phyloP scores from a whole-genome alignment of 1,139 yeast genomes.

The Blastobotrys illinoisensis region DNA sequence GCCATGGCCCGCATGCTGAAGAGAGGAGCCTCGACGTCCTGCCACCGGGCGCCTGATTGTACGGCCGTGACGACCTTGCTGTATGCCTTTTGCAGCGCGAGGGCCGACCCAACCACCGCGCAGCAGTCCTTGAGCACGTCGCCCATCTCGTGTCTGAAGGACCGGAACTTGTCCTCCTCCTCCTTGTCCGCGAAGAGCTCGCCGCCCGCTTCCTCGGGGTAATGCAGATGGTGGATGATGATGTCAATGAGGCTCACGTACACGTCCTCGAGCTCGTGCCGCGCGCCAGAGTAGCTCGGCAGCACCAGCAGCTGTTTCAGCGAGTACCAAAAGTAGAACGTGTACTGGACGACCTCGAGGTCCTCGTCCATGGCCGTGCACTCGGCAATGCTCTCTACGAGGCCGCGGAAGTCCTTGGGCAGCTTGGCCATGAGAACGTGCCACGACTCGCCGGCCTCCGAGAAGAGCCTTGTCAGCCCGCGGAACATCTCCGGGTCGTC shows the following conservation, averaged over 20 bases:
- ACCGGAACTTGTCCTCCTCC: conserved; percentile 87
- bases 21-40: conserved; percentile 81
- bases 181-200: conserved; percentile 58
- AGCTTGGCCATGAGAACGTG: conserved; percentile 74
- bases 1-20: conserved; percentile 95
- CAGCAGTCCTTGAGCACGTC: conserved; percentile 95
- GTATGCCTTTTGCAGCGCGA: conserved; percentile 62
- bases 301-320: conserved; percentile 66
- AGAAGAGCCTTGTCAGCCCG: conserved; percentile 69
- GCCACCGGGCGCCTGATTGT: conserved; percentile 49
- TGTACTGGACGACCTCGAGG: conserved; percentile 81
- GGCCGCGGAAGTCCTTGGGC: conserved; percentile 64
- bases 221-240: conserved; percentile 66
- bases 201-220: conserved; percentile 49
- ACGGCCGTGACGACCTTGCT: conserved; percentile 31
- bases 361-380: conserved; percentile 65
- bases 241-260: conserved; percentile 62
- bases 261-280: conserved; percentile 50
- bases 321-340: conserved; percentile 89
- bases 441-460: conserved; percentile 96
- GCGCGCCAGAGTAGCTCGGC: conserved; percentile 57
- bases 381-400: conserved; percentile 69
- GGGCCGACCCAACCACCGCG: conserved; percentile 73
- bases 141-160: conserved; percentile 93
- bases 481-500: conserved; percentile 71